Base-by-base conservation (phyloP, 106 monocot genomes). In the Apostasia shenzhenica region DNA sequence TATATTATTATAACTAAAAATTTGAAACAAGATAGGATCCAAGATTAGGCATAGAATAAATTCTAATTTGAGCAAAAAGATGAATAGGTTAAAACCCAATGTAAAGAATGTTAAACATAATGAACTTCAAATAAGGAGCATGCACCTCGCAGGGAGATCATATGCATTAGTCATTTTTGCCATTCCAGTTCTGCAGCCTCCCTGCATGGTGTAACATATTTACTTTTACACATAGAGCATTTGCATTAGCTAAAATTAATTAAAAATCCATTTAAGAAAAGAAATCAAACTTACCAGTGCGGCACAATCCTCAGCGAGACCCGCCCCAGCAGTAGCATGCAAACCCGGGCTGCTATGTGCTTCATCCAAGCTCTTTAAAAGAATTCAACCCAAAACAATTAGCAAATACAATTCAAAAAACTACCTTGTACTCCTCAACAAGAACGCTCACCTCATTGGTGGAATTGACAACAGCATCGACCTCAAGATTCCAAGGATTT, bases 381-480 rank as follows among this genome's bases (percentile, higher is more conserved):
- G n/a, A 73, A 59, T 69, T 55, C 59, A 41, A 68, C 54, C 46
- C 48, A 55, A 3, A 77, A 69, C 13, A 55, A 63, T 26, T 47
- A 49, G 6, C 59, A n/a, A 62, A 40, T n/a, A 38, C 11, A 37
- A 45, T 45, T 13, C 53, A 56, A 49, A 44, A 55, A 40, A 1
- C 14, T 63, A 46, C 13, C 14, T 41, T 61, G 40, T 9, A 41
- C 41, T 41, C 60, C 60, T 61, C 60, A 63, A 49, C 10, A 48
- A 61, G 6, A 48, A 67, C 7, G 37, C 70, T 65, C 60, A 93
- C 99, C 90, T 99, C 99, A 63, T 93, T 99, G 59, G 83, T 93
- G 41, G 99, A 99, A 82, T 99, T 99, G 49, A 99, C 93, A 2
- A 99, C 99, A 8, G 99, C 99, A 76, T 99, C 93, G n/a, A 93